These are phyloP conservation scores for Peronosclerospora sorghi DNA, from an alignment of 352 stramenopile genomes.

Conservation along the genomic window DNA sequence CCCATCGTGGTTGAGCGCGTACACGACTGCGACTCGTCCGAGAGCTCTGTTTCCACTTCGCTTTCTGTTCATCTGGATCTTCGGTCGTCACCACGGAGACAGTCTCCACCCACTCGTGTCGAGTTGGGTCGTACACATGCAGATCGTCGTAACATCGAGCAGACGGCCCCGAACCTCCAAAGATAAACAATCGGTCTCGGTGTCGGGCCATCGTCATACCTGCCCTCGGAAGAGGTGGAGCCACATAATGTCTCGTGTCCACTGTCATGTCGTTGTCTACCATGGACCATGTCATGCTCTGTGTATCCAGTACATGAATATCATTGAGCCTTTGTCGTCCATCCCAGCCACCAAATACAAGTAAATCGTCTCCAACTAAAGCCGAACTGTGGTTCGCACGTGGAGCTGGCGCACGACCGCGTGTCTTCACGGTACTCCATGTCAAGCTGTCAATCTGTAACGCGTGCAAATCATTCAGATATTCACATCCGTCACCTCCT, in stretches of 20 bases:
- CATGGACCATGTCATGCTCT: constrained; percentile 81
- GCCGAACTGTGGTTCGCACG: constrained; percentile 92
- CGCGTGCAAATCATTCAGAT: constrained; percentile 93
- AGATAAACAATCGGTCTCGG: constrained; percentile 87
- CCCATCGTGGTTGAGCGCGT: constrained; percentile 13
- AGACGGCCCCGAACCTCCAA: constrained; percentile 88
- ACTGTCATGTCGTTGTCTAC: constrained; percentile 26
- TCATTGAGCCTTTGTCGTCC: constrained; percentile 90
- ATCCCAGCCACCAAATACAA: constrained; percentile 94
- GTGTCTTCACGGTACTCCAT: constrained; percentile 76
- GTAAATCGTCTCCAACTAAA: constrained; percentile 73
- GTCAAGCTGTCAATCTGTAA: constrained; percentile 82
- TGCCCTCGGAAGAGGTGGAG: constrained; percentile 82
- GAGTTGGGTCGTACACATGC: constrained; percentile 82
- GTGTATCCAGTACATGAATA: constrained; percentile 91
- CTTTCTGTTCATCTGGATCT: constrained; percentile 9
- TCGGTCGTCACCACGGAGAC: constrained; percentile 8
- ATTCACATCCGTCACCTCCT: constrained; percentile 89
- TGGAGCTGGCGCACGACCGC: constrained; percentile 70
- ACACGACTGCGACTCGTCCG: constrained; percentile 8
- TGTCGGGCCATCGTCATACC: constrained; percentile 94
- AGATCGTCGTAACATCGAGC: constrained; percentile 95
- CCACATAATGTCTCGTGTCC: constrained; percentile 22
- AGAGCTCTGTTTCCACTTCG: constrained; percentile 13
- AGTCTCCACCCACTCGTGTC: constrained; percentile 56